Evolutionary conservation across 2,329 filamentous ascomycete species (phyloP).

Genomic region (Ustilaginoidea virens): DNA sequence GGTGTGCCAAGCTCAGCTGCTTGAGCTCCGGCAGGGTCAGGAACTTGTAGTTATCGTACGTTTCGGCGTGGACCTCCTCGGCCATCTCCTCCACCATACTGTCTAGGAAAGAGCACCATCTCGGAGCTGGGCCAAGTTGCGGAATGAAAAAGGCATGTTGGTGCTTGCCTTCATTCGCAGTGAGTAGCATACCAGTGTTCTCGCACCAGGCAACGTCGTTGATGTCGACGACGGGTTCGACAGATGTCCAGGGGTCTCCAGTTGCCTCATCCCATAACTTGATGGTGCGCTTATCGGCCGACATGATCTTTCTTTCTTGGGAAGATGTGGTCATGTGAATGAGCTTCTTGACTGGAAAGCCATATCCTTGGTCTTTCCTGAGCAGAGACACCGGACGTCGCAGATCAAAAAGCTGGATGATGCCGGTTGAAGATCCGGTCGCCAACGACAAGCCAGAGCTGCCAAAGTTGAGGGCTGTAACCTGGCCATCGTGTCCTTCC

Average conservation of each 20-base stretch:
- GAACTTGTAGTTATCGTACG: slow-evolving; percentile 99
- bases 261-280: slow-evolving; percentile 84
- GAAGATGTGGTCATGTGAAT: slow-evolving; percentile 55
- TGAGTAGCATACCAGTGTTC: slow-evolving; percentile 86
- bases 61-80: slow-evolving; percentile 60
- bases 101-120: slow-evolving; percentile 93
- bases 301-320: slow-evolving; percentile 75
- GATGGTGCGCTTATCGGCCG: slow-evolving; percentile 88
- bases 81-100: slow-evolving; percentile 99
- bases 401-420: slow-evolving; percentile 84
- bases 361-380: slow-evolving; percentile 91
- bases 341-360: slow-evolving; percentile 79
- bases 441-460: slow-evolving; percentile 71
- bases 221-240: slow-evolving; percentile 87
- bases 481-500: slow-evolving; percentile 50
- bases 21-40: slow-evolving; percentile 76
- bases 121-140: slow-evolving; percentile 80
- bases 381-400: slow-evolving; percentile 74
- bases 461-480: slow-evolving; percentile 80
- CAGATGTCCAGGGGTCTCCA: slow-evolving; percentile 84
- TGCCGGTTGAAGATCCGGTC: slow-evolving; percentile 73
- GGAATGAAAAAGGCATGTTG: slow-evolving; percentile 94
- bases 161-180: slow-evolving; percentile 89
- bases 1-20: slow-evolving; percentile 70
- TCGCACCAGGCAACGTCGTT: slow-evolving; percentile 90